These are phyloP conservation scores for Neurospora sp. DNA, from an alignment of 495 filamentous ascomycete genomes.

Conservation along the genomic window DNA sequence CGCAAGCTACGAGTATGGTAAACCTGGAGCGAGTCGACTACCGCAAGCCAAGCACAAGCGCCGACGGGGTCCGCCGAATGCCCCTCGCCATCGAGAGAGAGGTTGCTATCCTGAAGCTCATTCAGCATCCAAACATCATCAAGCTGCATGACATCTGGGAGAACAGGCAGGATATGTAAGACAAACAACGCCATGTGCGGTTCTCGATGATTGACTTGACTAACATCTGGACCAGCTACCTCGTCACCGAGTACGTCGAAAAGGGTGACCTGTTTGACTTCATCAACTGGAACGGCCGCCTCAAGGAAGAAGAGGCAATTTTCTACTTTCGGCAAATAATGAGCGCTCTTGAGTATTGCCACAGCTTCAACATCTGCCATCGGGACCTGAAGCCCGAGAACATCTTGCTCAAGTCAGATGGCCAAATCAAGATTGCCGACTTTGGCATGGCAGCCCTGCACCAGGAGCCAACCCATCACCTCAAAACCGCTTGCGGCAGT, in stretches of 20 bases:
- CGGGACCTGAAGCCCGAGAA: slow-evolving; percentile 97
- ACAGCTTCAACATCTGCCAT: slow-evolving; percentile 89
- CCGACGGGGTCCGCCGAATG: slow-evolving; percentile 52
- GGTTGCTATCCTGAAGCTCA: slow-evolving; percentile 90
- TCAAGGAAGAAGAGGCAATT: slow-evolving; percentile 71
- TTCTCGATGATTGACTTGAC: slow-evolving; percentile 1
- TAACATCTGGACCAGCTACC: slow-evolving; percentile 51
- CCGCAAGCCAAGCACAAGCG: slow-evolving; percentile 27
- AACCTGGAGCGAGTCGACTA: slow-evolving; percentile 50
- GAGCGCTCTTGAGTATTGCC: slow-evolving; percentile 82
- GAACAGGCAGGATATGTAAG: slow-evolving; percentile 84
- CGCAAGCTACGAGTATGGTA: slow-evolving; percentile 66
- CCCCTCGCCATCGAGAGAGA: slow-evolving; percentile 84
- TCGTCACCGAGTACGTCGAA: slow-evolving; percentile 93
- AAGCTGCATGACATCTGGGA: slow-evolving; percentile 94
- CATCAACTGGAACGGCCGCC: slow-evolving; percentile 53
- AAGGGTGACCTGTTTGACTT: slow-evolving; percentile 85
- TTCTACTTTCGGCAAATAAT: slow-evolving; percentile 88
- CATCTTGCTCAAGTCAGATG: slow-evolving; percentile 64
- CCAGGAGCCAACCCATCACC: slow-evolving; percentile 55
- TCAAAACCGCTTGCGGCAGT: slow-evolving; percentile 87
- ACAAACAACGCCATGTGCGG: not conserved
- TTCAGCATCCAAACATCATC: slow-evolving; percentile 88
- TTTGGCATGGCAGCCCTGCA: slow-evolving; percentile 97
- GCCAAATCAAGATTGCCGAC: slow-evolving; percentile 83